Percentiles rank a stretch among this genome's conserved stretches.
These are phyloP conservation scores for Pyrus hybrid DNA, from an alignment of 331 rosid genomes.

Conservation along the genomic window DNA sequence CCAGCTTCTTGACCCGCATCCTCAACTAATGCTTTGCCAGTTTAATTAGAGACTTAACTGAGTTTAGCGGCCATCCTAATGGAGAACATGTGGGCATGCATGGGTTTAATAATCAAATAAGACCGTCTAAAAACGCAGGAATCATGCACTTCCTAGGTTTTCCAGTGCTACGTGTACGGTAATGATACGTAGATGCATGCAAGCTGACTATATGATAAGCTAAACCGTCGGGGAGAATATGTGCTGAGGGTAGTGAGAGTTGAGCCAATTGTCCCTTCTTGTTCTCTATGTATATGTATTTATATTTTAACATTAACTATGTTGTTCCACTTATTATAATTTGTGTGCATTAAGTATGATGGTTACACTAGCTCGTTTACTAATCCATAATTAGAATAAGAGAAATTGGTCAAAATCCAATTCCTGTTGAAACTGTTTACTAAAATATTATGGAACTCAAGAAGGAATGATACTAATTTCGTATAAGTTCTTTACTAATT, in stretches of 20 bases:
- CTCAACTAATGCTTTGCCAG: not conserved
- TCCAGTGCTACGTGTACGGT: constrained; percentile 13
- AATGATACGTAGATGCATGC: not conserved
- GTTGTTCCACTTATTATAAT: too few relatives aligned
- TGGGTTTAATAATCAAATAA: not conserved
- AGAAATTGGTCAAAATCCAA: too few relatives aligned
- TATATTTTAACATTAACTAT: too few relatives aligned
- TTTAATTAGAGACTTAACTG: not conserved
- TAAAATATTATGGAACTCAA: too few relatives aligned
- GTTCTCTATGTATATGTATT: not conserved
- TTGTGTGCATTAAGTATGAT: too few relatives aligned
- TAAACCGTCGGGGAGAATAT: constrained; percentile 3
- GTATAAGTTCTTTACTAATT: too few relatives aligned
- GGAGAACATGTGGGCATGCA: not conserved
- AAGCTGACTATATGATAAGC: not conserved
- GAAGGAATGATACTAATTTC: too few relatives aligned
- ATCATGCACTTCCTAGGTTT: not conserved
- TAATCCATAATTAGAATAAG: too few relatives aligned
- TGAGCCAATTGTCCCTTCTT: constrained; percentile 15
- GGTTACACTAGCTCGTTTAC: too few relatives aligned
- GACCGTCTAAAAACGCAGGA: not conserved
- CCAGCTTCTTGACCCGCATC: not conserved
- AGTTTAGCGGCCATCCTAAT: not conserved
- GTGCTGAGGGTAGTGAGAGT: constrained; percentile 18
- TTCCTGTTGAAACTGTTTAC: too few relatives aligned